These are phyloP conservation scores for Xylariaceae sp. DNA, from an alignment of 2,329 filamentous ascomycete species.

Conservation along the genomic window DNA sequence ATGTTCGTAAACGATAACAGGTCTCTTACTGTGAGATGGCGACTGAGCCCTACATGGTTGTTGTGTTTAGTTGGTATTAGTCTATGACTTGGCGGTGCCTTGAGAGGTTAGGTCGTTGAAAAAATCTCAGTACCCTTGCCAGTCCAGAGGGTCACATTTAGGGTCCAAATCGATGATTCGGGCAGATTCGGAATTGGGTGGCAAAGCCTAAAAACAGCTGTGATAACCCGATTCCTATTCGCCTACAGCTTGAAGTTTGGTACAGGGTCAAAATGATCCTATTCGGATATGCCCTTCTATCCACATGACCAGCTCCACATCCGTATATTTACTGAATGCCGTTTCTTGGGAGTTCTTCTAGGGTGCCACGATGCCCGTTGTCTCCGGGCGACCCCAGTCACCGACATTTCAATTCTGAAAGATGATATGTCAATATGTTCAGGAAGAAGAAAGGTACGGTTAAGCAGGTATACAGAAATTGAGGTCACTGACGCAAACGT, in stretches of 20 bases:
- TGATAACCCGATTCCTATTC: background rate
- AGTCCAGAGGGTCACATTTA: background rate
- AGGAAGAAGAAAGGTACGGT: background rate
- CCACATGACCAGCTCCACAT: background rate
- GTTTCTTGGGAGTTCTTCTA: background rate
- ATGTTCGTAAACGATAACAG: background rate
- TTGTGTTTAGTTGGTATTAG: background rate
- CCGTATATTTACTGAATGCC: background rate
- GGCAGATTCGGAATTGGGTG: slow-evolving; percentile 11
- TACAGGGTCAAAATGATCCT: background rate
- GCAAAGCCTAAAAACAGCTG: background rate
- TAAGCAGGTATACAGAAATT: background rate
- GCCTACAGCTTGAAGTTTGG: background rate
- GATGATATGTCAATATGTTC: slow-evolving; percentile 1
- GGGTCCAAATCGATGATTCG: background rate
- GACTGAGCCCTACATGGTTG: background rate
- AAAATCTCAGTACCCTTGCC: slow-evolving; percentile 13
- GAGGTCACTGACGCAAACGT: background rate
- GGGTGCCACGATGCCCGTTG: background rate
- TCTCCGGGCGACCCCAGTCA: background rate
- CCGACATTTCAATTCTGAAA: background rate
- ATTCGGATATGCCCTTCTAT: background rate
- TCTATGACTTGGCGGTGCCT: background rate
- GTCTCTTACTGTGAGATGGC: background rate
- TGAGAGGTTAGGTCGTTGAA: background rate